phyloP scores from a whole-genome alignment of 306 rosid genomes.

The Fagus sylvatica region DNA sequence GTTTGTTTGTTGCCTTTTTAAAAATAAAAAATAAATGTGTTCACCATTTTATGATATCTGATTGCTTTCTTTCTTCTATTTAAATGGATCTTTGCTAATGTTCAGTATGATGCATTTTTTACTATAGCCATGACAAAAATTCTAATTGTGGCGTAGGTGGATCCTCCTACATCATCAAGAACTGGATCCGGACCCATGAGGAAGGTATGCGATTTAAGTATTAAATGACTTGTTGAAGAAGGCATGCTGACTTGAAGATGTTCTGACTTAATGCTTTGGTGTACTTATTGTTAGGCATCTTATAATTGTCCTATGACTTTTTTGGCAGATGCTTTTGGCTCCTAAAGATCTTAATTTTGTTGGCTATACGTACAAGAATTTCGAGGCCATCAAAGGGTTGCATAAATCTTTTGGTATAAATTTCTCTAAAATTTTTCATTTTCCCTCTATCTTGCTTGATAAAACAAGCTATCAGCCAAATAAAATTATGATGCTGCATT shows the following conservation, averaged over 20 bases:
- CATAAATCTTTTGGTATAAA: conserved; percentile 53
- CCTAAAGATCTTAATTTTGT: conserved; percentile 92
- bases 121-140: conserved; percentile 13
- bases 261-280: neutral
- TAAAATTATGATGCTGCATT: neutral
- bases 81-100: conserved; percentile 4
- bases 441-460: neutral
- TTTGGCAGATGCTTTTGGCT: conserved; percentile 64
- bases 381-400: conserved; percentile 81
- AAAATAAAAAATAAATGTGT: neutral
- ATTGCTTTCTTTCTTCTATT: conserved; percentile 9
- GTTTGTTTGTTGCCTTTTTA: too few species aligned
- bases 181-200: conserved; percentile 70
- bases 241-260: neutral
- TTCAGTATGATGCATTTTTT: conserved; percentile 10
- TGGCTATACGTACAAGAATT: conserved; percentile 94
- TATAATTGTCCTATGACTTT: conserved; percentile 13
- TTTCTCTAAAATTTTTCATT: neutral
- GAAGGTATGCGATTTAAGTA: conserved; percentile 52
- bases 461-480: conserved; percentile 1
- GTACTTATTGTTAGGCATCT: conserved; percentile 12
- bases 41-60: neutral
- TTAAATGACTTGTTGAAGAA: neutral
- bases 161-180: conserved; percentile 60
- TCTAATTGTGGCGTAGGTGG: conserved; percentile 55